Percentiles rank a stretch among this genome's conserved stretches.
Evolutionary conservation across 106 monocot species (phyloP).

Genomic region (Dendrobium huoshanense): DNA sequence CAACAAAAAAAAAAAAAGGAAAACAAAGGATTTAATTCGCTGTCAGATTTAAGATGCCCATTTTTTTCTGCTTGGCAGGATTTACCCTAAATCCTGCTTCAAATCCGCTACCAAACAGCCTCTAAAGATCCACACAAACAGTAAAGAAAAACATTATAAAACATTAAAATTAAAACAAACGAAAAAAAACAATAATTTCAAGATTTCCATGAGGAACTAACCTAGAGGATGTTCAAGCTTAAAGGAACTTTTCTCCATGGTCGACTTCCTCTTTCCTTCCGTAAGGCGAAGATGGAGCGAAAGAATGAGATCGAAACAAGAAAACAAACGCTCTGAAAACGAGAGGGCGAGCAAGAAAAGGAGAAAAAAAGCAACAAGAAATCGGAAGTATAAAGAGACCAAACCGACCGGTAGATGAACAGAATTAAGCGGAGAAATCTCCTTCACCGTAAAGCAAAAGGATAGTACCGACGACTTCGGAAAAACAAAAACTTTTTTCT

Average conservation of each 20-base stretch:
- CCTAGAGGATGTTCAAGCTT: background rate
- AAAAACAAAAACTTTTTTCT: background rate
- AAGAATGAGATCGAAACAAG: background rate
- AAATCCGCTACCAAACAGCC: background rate
- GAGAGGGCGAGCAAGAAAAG: background rate
- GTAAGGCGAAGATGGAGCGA: background rate
- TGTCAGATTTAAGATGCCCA: no score
- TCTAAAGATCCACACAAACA: background rate
- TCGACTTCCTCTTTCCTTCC: background rate
- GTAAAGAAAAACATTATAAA: background rate
- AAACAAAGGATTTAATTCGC: no score
- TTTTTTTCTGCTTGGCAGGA: no score
- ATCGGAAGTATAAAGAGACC: background rate
- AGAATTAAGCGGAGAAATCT: background rate
- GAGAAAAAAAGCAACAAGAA: background rate
- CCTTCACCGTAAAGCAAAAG: background rate
- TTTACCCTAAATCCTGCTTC: no score
- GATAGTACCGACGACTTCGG: background rate
- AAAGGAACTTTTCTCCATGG: conserved; percentile 3
- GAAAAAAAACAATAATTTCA: background rate
- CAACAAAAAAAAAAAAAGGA: no score
- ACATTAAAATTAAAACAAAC: no score
- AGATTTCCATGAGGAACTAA: background rate
- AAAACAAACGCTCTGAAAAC: background rate
- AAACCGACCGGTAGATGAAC: background rate